phyloP scores from a whole-genome alignment of 768 basidiomycete species.

The Trametes sanguinea region DNA sequence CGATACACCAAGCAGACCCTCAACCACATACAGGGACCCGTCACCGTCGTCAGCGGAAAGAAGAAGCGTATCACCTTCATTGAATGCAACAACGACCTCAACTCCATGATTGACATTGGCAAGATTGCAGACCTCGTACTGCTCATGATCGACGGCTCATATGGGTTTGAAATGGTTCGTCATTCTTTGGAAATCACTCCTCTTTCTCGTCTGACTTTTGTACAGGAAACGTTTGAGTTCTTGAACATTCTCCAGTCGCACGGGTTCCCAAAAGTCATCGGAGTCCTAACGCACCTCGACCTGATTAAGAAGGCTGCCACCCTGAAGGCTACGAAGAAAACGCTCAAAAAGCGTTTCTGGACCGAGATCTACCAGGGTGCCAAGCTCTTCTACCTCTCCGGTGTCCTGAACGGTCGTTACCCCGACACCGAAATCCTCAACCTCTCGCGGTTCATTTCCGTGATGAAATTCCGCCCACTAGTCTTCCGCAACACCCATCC shows the following conservation, averaged over 20 bases:
- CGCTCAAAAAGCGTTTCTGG: constrained; percentile 98
- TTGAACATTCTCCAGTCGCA: constrained; percentile 96
- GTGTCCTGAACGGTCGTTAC: constrained; percentile 96
- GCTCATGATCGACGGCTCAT: constrained; percentile 96
- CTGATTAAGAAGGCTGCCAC: constrained; percentile 90
- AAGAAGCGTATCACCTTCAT: constrained; percentile 92
- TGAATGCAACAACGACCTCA: constrained; percentile 96
- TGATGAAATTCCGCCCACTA: constrained; percentile 98
- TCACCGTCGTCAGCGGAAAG: constrained; percentile 94
- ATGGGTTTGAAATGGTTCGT: constrained; percentile 97
- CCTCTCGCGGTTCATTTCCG: constrained; percentile 91
- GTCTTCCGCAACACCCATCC: constrained; percentile 95
- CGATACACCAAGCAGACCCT: constrained; percentile 94
- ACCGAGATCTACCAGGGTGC: constrained; percentile 99
- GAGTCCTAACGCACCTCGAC: constrained; percentile 93
- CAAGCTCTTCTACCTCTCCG: constrained; percentile 96
- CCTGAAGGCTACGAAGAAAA: constrained; percentile 88
- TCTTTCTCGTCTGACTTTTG: neutral
- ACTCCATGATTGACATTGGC: constrained; percentile 97
- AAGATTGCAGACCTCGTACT: constrained; percentile 96
- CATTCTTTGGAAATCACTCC: neutral
- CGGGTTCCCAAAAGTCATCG: constrained; percentile 98
- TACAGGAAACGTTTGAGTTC: constrained; percentile 97
- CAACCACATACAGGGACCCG: constrained; percentile 86
- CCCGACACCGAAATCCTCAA: constrained; percentile 97